A percentile compares a stretch with the other conserved stretches of the same genome.
Evolutionary conservation across 108 stramenopile species (phyloP).

Genomic region (Chaetoceros muelleri): DNA sequence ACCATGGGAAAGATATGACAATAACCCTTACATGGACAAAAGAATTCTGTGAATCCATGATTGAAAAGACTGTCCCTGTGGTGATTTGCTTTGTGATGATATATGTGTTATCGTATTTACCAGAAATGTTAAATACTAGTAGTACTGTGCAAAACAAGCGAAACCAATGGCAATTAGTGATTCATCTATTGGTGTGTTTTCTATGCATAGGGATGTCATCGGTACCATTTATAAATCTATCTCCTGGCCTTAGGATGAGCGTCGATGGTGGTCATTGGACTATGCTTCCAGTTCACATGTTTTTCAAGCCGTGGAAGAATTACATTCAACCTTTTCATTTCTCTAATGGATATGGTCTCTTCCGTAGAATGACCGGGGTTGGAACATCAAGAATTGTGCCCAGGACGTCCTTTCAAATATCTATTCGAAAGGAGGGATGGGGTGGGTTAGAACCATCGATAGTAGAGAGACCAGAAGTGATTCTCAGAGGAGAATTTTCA

Average conservation of each 20-base stretch:
- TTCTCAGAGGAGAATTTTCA: constrained; percentile 31
- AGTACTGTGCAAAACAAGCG: too few relatives aligned
- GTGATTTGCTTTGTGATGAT: constrained; percentile 7
- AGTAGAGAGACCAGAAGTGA: constrained; percentile 48
- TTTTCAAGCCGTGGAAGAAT: background rate
- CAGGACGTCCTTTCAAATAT: too few relatives aligned
- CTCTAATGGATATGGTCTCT: constrained; percentile 50
- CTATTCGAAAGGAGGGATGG: constrained; percentile 17
- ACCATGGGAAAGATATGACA: too few relatives aligned
- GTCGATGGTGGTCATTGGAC: too few relatives aligned
- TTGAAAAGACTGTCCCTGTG: constrained; percentile 12
- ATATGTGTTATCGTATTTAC: too few relatives aligned
- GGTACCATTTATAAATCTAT: constrained; percentile 20
- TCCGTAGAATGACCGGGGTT: constrained; percentile 76
- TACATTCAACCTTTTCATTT: constrained; percentile 10
- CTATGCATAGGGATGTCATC: constrained; percentile 21
- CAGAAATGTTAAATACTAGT: too few relatives aligned
- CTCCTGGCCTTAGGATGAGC: constrained; percentile 8
- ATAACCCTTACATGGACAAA: constrained; percentile 21
- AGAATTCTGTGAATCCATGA: constrained; percentile 12
- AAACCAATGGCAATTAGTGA: too few relatives aligned
- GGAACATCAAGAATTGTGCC: too few relatives aligned
- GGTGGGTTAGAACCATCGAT: constrained; percentile 33
- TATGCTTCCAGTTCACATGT: too few relatives aligned
- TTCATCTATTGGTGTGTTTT: constrained; percentile 11